Base-by-base conservation (phyloP, 495 filamentous ascomycete species). In the Astrothelium subdiscretum region DNA sequence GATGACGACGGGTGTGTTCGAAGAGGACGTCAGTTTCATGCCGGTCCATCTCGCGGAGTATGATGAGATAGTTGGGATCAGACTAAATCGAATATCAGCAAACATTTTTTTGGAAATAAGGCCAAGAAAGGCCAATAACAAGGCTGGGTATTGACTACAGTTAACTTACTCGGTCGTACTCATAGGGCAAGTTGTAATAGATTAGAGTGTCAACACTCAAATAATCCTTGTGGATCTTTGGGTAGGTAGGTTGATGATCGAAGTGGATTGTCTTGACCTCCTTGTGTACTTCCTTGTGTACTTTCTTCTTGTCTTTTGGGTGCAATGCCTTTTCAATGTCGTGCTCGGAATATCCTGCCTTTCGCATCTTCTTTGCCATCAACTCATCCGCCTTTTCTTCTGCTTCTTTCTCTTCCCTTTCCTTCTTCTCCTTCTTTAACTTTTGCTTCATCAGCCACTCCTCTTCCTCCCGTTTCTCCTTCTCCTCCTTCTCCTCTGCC, bases 351-450 rank as follows among this genome's bases (percentile, higher is more conserved):
- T 71, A 76, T 35, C 74, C 74, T 52, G 71, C 60, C 65, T 68
- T 67, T 58, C 64, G 65, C 31, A 62, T 20, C 11, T 59, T 59
- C 27, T 61, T 58, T 20, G 58, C 57, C 67, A 67, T 78, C 61
- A 77, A 76, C 63, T 76, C 74, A 32, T 71, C 68, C 26, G 76
- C 76, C 65, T 83, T 80, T 65, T 77, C 75, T 59, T 68, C 62
- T 22, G 67, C 75, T n/a, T 74, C 76, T 32, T 70, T 71, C 15
- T 67, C 66, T 65, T 69, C 65, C 29, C 65, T 62, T 0, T 51
- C 68, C 26, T 74, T 69, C 35, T 64, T 60, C 24, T 63, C 62
- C 67, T 72, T 66, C 64, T 70, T 67, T 12, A 62, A 58, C 62
- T 74, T 69, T 31, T 71, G 71, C 20, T 75, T 71, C 11, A 57